A percentile compares a stretch with the other conserved stretches of the same genome.
Conservation (phyloP, 2,329 filamentous ascomycete species). For the Bretziella fagacearum region DNA sequence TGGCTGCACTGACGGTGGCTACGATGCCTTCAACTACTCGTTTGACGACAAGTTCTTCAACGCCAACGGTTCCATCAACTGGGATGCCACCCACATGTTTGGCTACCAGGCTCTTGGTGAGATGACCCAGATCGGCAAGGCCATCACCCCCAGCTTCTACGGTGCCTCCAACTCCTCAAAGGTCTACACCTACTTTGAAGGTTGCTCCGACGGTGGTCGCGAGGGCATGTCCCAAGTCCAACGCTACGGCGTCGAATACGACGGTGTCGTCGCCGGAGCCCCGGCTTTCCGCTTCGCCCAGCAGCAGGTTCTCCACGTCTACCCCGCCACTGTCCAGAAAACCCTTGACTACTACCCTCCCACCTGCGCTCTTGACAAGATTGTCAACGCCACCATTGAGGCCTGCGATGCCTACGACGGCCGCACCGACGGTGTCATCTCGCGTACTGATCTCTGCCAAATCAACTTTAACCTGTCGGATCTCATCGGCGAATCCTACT, state of each 20-base stretch:
- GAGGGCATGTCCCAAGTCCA: slow-evolving; percentile 39
- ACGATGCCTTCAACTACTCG: slow-evolving; percentile 14
- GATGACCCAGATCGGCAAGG: slow-evolving; percentile 31
- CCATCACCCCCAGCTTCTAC: slow-evolving; percentile 32
- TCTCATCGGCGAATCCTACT: slow-evolving; percentile 15
- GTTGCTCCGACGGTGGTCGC: slow-evolving; percentile 42
- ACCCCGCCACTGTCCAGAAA: slow-evolving; percentile 16
- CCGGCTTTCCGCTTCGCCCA: slow-evolving; percentile 17
- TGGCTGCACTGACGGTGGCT: slow-evolving; percentile 18
- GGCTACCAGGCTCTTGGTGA: slow-evolving; percentile 26
- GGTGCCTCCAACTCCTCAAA: slow-evolving; percentile 18
- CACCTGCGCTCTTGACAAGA: slow-evolving; percentile 26
- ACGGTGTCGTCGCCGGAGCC: slow-evolving; percentile 36
- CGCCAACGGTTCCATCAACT: slow-evolving; percentile 15
- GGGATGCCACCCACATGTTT: slow-evolving; percentile 21
- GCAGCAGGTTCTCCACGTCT: slow-evolving; percentile 19
- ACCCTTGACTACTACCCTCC: slow-evolving; percentile 22
- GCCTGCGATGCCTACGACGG: slow-evolving; percentile 34
- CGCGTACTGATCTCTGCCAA: slow-evolving; percentile 26
- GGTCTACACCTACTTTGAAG: slow-evolving; percentile 37
- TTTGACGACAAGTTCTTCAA: slow-evolving; percentile 2
- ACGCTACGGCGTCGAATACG: slow-evolving; percentile 37
- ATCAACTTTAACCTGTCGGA: slow-evolving; percentile 20
- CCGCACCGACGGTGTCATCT: slow-evolving; percentile 30
- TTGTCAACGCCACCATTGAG: slow-evolving; percentile 24